Conservation (phyloP, 495 filamentous ascomycete genomes). For the Daldinia vernicosa region DNA sequence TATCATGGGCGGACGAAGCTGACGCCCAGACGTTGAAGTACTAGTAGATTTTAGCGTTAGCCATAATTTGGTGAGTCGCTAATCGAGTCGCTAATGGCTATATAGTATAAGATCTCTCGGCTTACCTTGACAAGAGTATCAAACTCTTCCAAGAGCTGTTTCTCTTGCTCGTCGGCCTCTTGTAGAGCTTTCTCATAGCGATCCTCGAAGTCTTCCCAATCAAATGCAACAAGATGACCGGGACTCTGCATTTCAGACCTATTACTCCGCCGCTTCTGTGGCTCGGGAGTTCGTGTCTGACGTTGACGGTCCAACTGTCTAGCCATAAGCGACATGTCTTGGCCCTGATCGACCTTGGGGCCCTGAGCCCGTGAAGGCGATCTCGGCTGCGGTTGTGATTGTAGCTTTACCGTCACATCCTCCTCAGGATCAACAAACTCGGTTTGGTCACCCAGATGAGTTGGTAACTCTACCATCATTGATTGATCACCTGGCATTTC, state of each 20-base stretch:
- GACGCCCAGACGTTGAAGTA: conserved; percentile 77
- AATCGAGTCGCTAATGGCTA: conserved; percentile 19
- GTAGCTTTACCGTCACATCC: conserved; percentile 37
- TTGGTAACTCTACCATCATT: conserved; percentile 48
- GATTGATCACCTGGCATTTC: conserved; percentile 39
- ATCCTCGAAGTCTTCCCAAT: conserved; percentile 74
- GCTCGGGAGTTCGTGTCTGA: conserved; percentile 40
- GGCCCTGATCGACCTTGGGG: conserved; percentile 53
- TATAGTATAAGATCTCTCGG: background rate
- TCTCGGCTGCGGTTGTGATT: conserved; percentile 47
- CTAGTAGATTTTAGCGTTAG: conserved; percentile 50
- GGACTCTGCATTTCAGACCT: conserved; percentile 52
- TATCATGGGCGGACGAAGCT: conserved; percentile 71
- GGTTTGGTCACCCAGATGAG: conserved; percentile 35
- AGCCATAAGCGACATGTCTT: conserved; percentile 12
- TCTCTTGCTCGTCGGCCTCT: conserved; percentile 67
- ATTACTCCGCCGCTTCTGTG: conserved; percentile 46
- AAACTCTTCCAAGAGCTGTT: conserved; percentile 69
- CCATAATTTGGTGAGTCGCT: conserved; percentile 27
- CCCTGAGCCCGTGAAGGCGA: conserved; percentile 46
- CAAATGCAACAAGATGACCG: conserved; percentile 59
- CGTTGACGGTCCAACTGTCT: conserved; percentile 37
- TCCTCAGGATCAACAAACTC: conserved; percentile 28
- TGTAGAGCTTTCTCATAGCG: conserved; percentile 69
- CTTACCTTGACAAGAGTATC: conserved; percentile 68